Conservation (phyloP, 306 rosid genomes). For the Lathyrus oleraceus region DNA sequence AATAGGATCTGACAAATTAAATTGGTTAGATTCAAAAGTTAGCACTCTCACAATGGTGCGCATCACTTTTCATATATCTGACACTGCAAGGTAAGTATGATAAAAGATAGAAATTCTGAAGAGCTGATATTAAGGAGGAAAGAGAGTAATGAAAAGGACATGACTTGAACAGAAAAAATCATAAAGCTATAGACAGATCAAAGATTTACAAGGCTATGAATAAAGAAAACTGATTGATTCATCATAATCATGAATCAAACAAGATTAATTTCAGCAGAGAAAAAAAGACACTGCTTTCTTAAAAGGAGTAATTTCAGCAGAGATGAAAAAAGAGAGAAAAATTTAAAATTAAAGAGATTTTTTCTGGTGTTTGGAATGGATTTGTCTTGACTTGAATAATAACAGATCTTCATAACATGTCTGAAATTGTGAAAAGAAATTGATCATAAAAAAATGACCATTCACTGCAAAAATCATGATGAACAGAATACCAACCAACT, state of each 20-base stretch:
- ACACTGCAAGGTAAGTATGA: constrained; percentile 69
- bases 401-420: constrained; percentile 31
- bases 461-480: constrained; percentile 53
- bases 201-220: not conserved
- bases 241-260: constrained; percentile 11
- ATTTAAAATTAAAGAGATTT: constrained; percentile 2
- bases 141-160: constrained; percentile 60
- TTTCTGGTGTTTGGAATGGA: constrained; percentile 33
- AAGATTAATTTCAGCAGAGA: not conserved
- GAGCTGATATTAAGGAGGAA: constrained; percentile 40
- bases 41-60: constrained; percentile 57
- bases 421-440: constrained; percentile 41
- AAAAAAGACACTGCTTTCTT: constrained; percentile 44
- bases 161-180: constrained; percentile 72
- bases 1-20: constrained; percentile 7
- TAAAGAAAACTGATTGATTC: constrained; percentile 13
- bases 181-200: constrained; percentile 46
- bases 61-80: constrained; percentile 59
- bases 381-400: constrained; percentile 35
- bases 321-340: constrained; percentile 33
- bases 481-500: constrained; percentile 49
- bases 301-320: constrained; percentile 48
- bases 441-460: constrained; percentile 41
- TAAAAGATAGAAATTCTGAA: constrained; percentile 60
- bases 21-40: constrained; percentile 28